Evolutionary conservation across 192 early-diverging fungal species (phyloP), one percentile per base, ranked within the genome.

Genomic region (Thoreauomyces humboldtii): DNA sequence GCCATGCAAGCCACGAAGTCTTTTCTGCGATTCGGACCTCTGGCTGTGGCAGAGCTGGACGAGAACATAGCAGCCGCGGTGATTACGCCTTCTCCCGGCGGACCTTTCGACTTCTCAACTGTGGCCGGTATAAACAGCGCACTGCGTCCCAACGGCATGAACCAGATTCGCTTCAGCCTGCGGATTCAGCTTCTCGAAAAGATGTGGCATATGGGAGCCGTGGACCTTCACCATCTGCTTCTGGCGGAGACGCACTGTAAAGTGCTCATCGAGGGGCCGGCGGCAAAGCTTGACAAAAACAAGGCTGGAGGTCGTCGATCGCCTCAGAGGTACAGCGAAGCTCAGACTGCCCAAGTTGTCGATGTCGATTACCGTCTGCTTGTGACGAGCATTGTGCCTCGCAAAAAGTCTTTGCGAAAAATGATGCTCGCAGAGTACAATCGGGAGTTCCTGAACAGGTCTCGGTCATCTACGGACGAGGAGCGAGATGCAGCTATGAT

Each of bases 141-240:
- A 12, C 42, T 77, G 37, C 59, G 63, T 21, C 50, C 60, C 2
- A 43, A 65, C 12, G 69, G 67, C 15, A 44, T 75, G 5, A 17
- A 24, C 21, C 70, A 69, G 36, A 28, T 79, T 14, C 36, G 66
- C 14, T 42, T 64, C 3, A 65, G 72, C 44, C 42, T 81, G 43
- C 78, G 78, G 69, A 71, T 77, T 24, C 81, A 82, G 59, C n/a
- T 70, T 2, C 24, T 76, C 4, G 81, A 82, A 59, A 82, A 77
- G 36, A 63, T 63, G 41, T 82, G 75, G 74, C 34, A 69, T 15
- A 74, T 75, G 73, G 73, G 47, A 21, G 67, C 73, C 3, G 73
- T 67, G 1, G 78, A 80, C 62, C 28, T 77, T 22, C 72, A 80
- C 34, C 38, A 64, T 34, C 29, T 73, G 35, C 31, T 80, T 1